Evolutionary conservation across 768 basidiomycete species (phyloP).

Genomic region (Saitozyma sp.): DNA sequence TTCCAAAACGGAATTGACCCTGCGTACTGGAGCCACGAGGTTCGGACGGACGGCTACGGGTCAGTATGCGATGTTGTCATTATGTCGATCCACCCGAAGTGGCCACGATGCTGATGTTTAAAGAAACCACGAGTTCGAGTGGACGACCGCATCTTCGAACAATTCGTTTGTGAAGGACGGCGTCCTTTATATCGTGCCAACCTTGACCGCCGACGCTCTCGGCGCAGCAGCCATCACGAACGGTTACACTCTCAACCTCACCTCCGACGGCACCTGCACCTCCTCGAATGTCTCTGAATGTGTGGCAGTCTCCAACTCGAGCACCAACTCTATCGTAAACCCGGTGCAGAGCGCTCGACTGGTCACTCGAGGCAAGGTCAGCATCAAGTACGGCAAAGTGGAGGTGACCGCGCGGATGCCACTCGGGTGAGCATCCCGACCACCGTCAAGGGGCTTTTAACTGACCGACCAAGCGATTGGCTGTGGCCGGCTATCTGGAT

Average conservation of each 20-base stretch:
- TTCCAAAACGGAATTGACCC: constrained; percentile 59
- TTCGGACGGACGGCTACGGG: constrained; percentile 57
- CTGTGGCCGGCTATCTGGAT: constrained; percentile 55
- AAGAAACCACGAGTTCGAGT: constrained; percentile 78
- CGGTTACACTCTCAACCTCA: constrained; percentile 74
- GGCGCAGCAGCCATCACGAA: constrained; percentile 58
- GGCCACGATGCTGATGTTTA: constrained; percentile 52
- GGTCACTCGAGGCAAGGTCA: constrained; percentile 63
- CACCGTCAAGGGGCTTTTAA: too few species aligned
- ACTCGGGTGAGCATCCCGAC: constrained; percentile 39
- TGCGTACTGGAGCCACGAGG: constrained; percentile 67
- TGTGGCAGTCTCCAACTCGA: constrained; percentile 44
- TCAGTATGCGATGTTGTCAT: neutral
- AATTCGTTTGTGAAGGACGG: constrained; percentile 63
- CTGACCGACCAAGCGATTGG: constrained; percentile 38
- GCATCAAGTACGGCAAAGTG: constrained; percentile 76
- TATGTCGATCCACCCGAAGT: neutral
- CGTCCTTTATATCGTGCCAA: constrained; percentile 77
- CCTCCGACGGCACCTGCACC: constrained; percentile 65
- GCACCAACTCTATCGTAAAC: constrained; percentile 63
- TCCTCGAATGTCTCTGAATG: constrained; percentile 61
- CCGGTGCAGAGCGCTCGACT: constrained; percentile 80
- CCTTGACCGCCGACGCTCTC: constrained; percentile 69
- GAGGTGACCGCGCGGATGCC: constrained; percentile 82
- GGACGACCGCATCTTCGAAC: constrained; percentile 72